phyloP scores from a whole-genome alignment of 169 alveolate genomes.

The Plasmodium knowlesi region DNA sequence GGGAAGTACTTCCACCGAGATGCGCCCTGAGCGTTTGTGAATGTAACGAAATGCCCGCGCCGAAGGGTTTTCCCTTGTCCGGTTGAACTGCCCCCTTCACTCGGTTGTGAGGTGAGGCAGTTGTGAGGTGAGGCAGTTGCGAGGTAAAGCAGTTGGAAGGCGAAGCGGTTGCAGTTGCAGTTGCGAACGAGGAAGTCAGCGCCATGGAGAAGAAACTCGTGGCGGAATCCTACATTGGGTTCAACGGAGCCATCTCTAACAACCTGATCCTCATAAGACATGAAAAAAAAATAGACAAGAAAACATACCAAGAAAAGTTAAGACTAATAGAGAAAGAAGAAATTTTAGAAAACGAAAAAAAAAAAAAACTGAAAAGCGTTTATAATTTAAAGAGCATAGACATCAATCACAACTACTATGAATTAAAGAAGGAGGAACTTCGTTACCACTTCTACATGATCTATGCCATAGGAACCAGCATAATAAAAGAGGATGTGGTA shows the following conservation, averaged over 20 bases:
- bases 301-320: slow-evolving; percentile 29
- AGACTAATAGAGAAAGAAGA: slow-evolving; percentile 65
- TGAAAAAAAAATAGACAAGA: slow-evolving; percentile 28
- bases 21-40: not conserved
- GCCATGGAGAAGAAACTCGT: slow-evolving; percentile 42
- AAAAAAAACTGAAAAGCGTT: slow-evolving; percentile 67
- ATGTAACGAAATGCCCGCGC: not conserved
- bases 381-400: slow-evolving; percentile 58
- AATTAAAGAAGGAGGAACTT: slow-evolving; percentile 57
- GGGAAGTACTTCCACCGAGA: not conserved
- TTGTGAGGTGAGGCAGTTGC: not conserved
- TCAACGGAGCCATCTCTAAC: slow-evolving; percentile 54
- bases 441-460: slow-evolving; percentile 65
- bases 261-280: slow-evolving; percentile 41
- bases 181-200: not conserved
- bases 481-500: slow-evolving; percentile 65
- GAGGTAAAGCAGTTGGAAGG: not conserved
- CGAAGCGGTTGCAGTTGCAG: not conserved
- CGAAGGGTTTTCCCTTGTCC: not conserved
- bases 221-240: slow-evolving; percentile 68
- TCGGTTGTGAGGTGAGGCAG: not conserved
- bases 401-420: slow-evolving; percentile 65
- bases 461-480: slow-evolving; percentile 70
- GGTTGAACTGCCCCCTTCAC: not conserved
- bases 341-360: slow-evolving; percentile 54